phyloP scores from a whole-genome alignment of 257 asterid genomes.

The Verbena officinalis region DNA sequence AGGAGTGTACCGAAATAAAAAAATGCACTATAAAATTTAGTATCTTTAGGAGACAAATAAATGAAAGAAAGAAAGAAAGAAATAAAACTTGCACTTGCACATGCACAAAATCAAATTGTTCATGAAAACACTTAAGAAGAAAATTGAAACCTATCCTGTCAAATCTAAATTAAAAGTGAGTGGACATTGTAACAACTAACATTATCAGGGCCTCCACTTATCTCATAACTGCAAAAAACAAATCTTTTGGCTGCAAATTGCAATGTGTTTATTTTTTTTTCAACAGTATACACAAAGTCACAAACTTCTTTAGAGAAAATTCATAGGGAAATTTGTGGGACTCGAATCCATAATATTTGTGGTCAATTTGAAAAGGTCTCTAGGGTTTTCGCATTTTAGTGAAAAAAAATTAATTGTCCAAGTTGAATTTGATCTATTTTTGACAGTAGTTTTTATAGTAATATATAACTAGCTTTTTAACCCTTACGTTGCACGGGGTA shows the following conservation, averaged over 20 bases:
- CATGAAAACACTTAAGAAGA: not conserved
- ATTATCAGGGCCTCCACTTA: constrained; percentile 25
- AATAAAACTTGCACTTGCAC: not conserved
- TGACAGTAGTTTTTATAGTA: no score
- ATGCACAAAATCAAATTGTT: not conserved
- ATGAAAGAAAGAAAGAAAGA: not conserved
- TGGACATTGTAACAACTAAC: constrained; percentile 24
- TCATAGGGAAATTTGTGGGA: no score
- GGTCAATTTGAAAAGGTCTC: no score
- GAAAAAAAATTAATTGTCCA: no score
- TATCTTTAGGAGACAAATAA: not conserved
- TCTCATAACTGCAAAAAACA: constrained; percentile 3
- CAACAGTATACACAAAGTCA: no score
- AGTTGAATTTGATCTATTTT: no score
- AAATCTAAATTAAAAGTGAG: constrained; percentile 18
- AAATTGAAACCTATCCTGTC: constrained; percentile 10
- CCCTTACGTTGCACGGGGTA: no score
- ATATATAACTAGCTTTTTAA: no score
- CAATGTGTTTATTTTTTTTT: not conserved
- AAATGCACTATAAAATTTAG: not conserved
- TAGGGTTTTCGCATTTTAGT: no score
- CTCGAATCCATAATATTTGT: no score
- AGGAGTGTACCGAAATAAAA: no score
- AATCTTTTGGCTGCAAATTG: not conserved
- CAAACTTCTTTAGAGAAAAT: no score